These are phyloP conservation scores for Tylopilus sp. DNA, from an alignment of 768 basidiomycete genomes.

Conservation along the genomic window DNA sequence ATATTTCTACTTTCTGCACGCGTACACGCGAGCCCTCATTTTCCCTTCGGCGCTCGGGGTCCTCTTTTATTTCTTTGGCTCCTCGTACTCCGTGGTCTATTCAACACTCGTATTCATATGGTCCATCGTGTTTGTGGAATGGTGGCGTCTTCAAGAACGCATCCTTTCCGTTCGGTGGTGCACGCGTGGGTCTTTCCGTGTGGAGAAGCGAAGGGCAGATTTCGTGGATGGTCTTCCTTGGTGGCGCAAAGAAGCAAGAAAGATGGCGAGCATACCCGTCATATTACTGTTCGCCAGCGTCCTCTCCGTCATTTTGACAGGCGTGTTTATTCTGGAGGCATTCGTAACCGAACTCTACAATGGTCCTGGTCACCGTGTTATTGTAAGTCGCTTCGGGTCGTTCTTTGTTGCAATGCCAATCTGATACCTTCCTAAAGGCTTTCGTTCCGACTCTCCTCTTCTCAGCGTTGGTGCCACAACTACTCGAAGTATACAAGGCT, in stretches of 20 bases:
- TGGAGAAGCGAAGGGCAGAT: slow-evolving; percentile 68
- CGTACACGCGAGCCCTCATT: slow-evolving; percentile 77
- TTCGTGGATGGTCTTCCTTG: slow-evolving; percentile 56
- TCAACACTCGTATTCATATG: slow-evolving; percentile 77
- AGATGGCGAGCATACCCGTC: slow-evolving; percentile 66
- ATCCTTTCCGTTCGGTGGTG: slow-evolving; percentile 82
- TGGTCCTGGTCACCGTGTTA: slow-evolving; percentile 75
- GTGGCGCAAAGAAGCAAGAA: slow-evolving; percentile 72
- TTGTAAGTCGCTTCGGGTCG: slow-evolving; percentile 50
- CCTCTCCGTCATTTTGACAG: slow-evolving; percentile 69
- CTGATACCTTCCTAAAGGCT: slow-evolving; percentile 40
- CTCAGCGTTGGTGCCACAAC: slow-evolving; percentile 71
- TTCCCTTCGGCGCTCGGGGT: slow-evolving; percentile 73
- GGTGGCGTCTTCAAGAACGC: slow-evolving; percentile 87
- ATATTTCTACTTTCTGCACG: slow-evolving; percentile 86
- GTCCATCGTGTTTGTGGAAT: slow-evolving; percentile 84
- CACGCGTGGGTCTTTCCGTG: slow-evolving; percentile 70
- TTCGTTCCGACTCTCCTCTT: slow-evolving; percentile 85
- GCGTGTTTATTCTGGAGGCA: slow-evolving; percentile 84
- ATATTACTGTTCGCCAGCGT: slow-evolving; percentile 70
- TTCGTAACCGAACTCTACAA: slow-evolving; percentile 87
- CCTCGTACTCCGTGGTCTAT: slow-evolving; percentile 74
- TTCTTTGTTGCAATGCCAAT: neutral
- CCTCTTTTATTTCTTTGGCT: slow-evolving; percentile 64
- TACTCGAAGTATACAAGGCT: slow-evolving; percentile 69